Evolutionary conservation across 1,284 basidiomycete species (phyloP), one percentile per base, ranked within the genome.

Genomic region (Bondarzewia mesenterica): DNA sequence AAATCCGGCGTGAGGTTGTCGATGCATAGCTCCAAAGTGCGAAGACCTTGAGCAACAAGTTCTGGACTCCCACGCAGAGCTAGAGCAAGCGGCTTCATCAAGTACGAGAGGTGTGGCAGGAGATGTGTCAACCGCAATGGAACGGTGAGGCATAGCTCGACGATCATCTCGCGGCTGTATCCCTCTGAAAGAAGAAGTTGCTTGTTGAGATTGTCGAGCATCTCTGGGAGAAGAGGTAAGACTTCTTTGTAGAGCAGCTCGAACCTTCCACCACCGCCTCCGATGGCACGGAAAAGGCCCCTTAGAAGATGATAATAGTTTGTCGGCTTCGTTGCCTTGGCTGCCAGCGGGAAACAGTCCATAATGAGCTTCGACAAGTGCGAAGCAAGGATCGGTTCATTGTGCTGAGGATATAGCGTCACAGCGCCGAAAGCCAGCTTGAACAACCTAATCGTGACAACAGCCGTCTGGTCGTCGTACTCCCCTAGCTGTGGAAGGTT

Each of bases 1-100:
- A 99, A 99, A 64, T 99, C 96, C 16, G 94, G 93, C 0, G 94
- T 98, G 21, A 99, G 77, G 61, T 99, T 99, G 72, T 99, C 97
- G 63, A 99, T 97, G 68, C 95, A 99, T n/a, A 99, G 76, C 67
- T 99, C 97, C 51, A 99, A 79, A 0, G 96, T 99, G 5, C 97
- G 83, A 27, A 99, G 73, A 39, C 96, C 96, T 70, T 99, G 96
- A 40, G 92, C 88, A 50, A 99, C 89, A 44, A 98, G 80, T 52
- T 99, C 95, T 4, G 87, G 78, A 36, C 80, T 80, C 20, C 93
- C 93, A 52, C 89, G 85, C 42, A 99, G 72, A 8, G 96, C 94
- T 44, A 96, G 75, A 1, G 95, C 93, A 37, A 99, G 77, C 0
- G 96, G 96, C 58, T 93, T 89, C 95, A 99, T 99, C 52, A 99